These are phyloP conservation scores for Oryza glumipatula DNA, from an alignment of 176 grass and related monocot species.

Conservation along the genomic window DNA sequence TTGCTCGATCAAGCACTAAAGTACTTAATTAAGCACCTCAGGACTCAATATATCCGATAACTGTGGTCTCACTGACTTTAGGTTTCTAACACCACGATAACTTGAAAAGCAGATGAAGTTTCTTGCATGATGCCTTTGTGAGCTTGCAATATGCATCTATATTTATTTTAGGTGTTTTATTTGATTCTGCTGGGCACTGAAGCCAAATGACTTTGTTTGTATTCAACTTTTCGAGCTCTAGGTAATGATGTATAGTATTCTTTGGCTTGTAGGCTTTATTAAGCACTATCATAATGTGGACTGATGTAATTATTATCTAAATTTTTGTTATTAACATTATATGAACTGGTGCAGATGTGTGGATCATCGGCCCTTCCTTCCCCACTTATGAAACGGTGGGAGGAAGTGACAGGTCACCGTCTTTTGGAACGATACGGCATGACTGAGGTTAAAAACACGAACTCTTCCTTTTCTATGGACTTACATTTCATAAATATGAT, in stretches of 20 bases:
- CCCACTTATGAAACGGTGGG: conserved; percentile 90
- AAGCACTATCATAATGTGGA: not conserved
- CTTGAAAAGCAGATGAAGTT: conserved; percentile 1
- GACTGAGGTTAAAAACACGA: conserved; percentile 76
- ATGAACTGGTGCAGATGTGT: conserved; percentile 76
- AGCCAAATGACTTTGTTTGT: conserved; percentile 13
- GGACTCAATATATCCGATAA: not conserved
- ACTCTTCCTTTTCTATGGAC: not conserved
- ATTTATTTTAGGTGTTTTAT: conserved; percentile 6
- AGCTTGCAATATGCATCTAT: not conserved
- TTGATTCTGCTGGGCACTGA: not conserved
- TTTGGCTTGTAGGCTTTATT: not conserved
- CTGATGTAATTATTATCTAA: conserved; percentile 2
- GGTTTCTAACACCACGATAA: not conserved
- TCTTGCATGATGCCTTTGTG: not conserved
- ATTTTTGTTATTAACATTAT: conserved; percentile 24
- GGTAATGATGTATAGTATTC: not conserved
- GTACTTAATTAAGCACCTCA: conserved; percentile 16
- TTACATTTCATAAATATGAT: conserved; percentile 2
- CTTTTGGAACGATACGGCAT: conserved; percentile 98
- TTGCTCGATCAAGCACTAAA: conserved; percentile 18
- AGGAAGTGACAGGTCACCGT: conserved; percentile 81
- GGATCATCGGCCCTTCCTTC: conserved; percentile 97
- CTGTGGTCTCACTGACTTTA: not conserved
- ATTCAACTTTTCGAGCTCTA: not conserved